These are phyloP conservation scores for Suillus decipiens DNA, from an alignment of 768 basidiomycete genomes.

Conservation along the genomic window DNA sequence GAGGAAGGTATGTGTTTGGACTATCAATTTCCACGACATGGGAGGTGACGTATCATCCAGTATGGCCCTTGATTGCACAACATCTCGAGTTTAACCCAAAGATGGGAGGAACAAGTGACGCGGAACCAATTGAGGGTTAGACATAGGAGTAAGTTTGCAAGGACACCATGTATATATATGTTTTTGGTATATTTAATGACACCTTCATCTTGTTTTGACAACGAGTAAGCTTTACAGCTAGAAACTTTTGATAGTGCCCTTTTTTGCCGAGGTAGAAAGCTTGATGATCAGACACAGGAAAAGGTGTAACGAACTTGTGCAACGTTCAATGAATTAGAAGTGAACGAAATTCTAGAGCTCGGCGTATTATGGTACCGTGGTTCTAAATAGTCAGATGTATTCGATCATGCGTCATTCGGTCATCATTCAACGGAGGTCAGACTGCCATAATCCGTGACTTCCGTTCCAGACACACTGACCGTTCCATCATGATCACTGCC, in stretches of 20 bases:
- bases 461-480: constrained; percentile 41
- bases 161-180: constrained; percentile 6
- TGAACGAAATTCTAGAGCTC: neutral
- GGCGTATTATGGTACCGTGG: neutral
- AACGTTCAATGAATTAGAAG: neutral
- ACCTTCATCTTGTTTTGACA: neutral
- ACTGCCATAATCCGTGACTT: constrained; percentile 45
- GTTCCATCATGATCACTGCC: constrained; percentile 40
- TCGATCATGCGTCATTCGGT: neutral
- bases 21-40: neutral
- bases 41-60: constrained; percentile 35
- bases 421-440: constrained; percentile 52
- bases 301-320: neutral
- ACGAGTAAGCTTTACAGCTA: neutral
- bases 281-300: neutral
- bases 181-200: neutral
- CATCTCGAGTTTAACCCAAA: constrained; percentile 61
- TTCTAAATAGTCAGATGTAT: neutral
- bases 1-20: constrained; percentile 63
- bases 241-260: neutral
- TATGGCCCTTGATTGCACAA: constrained; percentile 68
- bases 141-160: neutral
- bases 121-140: constrained; percentile 22
- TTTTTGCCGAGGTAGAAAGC: too few relatives aligned
- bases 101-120: constrained; percentile 25